Base-by-base conservation (phyloP, 495 filamentous ascomycete species). In the Tuber magnatum region DNA sequence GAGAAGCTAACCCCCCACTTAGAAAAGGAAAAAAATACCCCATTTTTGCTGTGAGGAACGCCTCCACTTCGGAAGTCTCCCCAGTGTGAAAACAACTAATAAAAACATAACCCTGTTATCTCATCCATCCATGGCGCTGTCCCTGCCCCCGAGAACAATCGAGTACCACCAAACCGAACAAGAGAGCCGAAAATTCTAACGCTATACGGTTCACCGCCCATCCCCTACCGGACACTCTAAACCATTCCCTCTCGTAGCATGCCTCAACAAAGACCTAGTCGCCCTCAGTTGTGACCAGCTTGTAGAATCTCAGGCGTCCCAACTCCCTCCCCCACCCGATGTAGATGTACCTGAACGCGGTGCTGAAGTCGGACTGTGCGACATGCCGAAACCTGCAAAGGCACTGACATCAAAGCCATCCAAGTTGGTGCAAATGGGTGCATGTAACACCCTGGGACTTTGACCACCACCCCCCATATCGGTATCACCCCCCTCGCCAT, bases 361-460 rank as follows among this genome's bases (percentile, higher is more conserved):
- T 75, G 77, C 78, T 46, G 73, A 72, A 71, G 65, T 42, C 41
- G 77, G 72, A 65, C 61, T 79, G 38, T 71, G 76, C 44, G 76
- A 46, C 41, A 73, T 72, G 61, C 69, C 70, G 40, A 79, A 79
- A 24, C 44, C 61, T 28, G 65, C 61, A 72, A 79, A 71, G 39
- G 76, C 43, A 73, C 41, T 79, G 56, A 72, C 42, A 72, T 79
- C 76, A 32, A 79, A 79, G 18, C 70, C 73, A 68, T 79, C 76
- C 46, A 79, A 51, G 40, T 70, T 51, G 39, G 76, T 56, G 70
- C 76, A 79, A 68, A 75, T 65, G 35, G 72, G 73, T 51, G 76
- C 71, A 39, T 75, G 76, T 39, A 71, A 73, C n/a, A 70, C 28
- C 44, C 75, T 72, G 32, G 56, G 56, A 1, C 28, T 65, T 18